Evolutionary conservation across 2,329 filamentous ascomycete genomes (phyloP).

Genomic region (Lachnellula occidentalis): DNA sequence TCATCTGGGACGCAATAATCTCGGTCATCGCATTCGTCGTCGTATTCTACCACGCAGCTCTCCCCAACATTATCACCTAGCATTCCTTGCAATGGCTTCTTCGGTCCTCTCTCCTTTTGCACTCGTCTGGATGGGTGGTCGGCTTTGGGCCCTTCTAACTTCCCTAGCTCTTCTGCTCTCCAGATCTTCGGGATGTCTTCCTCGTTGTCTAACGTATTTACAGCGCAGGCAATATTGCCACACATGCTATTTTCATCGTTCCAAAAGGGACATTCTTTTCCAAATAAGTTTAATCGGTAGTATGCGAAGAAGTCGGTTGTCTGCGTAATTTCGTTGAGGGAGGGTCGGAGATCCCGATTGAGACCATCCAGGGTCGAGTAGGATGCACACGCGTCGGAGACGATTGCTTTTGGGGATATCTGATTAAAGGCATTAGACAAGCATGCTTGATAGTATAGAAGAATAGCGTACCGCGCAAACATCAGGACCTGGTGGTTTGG

Average conservation of each 20-base stretch:
- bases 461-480: slow-evolving; percentile 34
- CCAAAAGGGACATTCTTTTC: slow-evolving; percentile 96
- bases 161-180: slow-evolving; percentile 87
- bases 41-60: slow-evolving; percentile 94
- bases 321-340: slow-evolving; percentile 73
- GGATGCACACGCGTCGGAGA: slow-evolving; percentile 90
- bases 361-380: slow-evolving; percentile 84
- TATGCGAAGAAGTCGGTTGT: slow-evolving; percentile 97
- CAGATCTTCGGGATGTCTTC: slow-evolving; percentile 88
- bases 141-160: slow-evolving; percentile 86
- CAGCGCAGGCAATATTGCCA: slow-evolving; percentile 93
- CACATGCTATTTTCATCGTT: slow-evolving; percentile 89
- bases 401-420: slow-evolving; percentile 84
- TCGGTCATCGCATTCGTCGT: slow-evolving; percentile 92
- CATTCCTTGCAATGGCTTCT: slow-evolving; percentile 72
- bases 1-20: slow-evolving; percentile 97
- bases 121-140: slow-evolving; percentile 74
- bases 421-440: slow-evolving; percentile 40
- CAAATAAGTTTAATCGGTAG: slow-evolving; percentile 90
- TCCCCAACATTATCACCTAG: slow-evolving; percentile 85
- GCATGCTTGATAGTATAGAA: slow-evolving; percentile 25
- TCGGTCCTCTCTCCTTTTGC: slow-evolving; percentile 61
- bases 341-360: slow-evolving; percentile 70
- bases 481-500: slow-evolving; percentile 32
- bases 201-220: slow-evolving; percentile 92